Conservation (phyloP, 1,284 basidiomycete species). For the Stygiomarasmius scandens region DNA sequence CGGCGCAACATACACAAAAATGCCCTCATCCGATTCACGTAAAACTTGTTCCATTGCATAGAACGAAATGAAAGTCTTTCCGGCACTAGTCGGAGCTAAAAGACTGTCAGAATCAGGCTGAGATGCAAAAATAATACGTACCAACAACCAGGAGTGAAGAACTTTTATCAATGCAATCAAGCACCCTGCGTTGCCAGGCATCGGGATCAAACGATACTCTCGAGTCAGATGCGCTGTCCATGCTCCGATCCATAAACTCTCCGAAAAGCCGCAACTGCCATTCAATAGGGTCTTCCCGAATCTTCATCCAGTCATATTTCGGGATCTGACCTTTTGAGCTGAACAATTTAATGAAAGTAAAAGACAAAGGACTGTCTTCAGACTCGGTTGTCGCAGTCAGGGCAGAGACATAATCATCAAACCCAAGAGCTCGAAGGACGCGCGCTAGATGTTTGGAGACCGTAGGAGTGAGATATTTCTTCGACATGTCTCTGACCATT, state of each 20-base stretch:
- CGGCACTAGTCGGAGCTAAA: constrained; percentile 66
- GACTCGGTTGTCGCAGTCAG: constrained; percentile 21
- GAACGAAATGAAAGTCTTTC: constrained; percentile 77
- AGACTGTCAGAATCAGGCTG: background rate
- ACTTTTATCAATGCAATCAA: constrained; percentile 63
- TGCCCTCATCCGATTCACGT: constrained; percentile 59
- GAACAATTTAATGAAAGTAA: constrained; percentile 3
- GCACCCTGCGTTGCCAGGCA: constrained; percentile 67
- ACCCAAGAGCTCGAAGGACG: constrained; percentile 48
- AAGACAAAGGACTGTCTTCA: background rate
- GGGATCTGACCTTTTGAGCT: constrained; percentile 15
- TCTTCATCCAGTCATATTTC: constrained; percentile 55
- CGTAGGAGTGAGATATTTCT: constrained; percentile 35
- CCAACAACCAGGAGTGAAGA: constrained; percentile 68
- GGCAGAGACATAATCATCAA: constrained; percentile 38
- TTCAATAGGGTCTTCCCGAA: constrained; percentile 54
- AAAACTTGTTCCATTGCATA: constrained; percentile 75
- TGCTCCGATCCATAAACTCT: constrained; percentile 70
- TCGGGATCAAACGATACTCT: constrained; percentile 69
- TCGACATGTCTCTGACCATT: constrained; percentile 38
- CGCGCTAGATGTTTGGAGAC: constrained; percentile 47
- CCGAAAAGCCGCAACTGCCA: constrained; percentile 75
- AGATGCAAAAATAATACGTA: constrained; percentile 31
- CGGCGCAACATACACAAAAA: constrained; percentile 74
- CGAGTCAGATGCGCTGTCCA: constrained; percentile 60